A percentile compares a stretch with the other conserved stretches of the same genome.
Conservation (phyloP, 2,329 filamentous ascomycete genomes). For the Lachnellula hyalina region DNA sequence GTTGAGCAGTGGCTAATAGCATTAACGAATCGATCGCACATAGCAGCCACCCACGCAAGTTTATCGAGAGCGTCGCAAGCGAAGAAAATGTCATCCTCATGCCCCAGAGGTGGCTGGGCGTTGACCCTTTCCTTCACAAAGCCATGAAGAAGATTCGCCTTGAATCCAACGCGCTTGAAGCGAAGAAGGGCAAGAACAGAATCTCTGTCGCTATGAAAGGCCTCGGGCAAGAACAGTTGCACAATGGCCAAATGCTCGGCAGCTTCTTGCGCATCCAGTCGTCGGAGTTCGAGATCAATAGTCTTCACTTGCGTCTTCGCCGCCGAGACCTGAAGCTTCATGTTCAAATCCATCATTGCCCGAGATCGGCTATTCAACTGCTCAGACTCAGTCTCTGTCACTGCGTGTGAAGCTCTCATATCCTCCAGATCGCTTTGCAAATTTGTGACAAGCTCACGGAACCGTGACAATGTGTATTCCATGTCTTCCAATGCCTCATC, state of each 20-base stretch:
- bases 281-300: conserved; percentile 82
- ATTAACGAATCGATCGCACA: conserved; percentile 79
- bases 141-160: conserved; percentile 70
- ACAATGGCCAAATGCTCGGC: conserved; percentile 84
- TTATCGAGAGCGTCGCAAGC: conserved; percentile 81
- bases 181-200: conserved; percentile 84
- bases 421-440: conserved; percentile 85
- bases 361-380: conserved; percentile 83
- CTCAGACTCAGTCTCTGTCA: conserved; percentile 88
- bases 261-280: conserved; percentile 84
- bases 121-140: conserved; percentile 76
- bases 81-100: conserved; percentile 73
- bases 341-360: conserved; percentile 94
- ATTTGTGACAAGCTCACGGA: conserved; percentile 81
- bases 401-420: conserved; percentile 84
- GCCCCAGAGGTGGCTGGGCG: conserved; percentile 59
- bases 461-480: conserved; percentile 83
- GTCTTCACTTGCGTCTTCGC: conserved; percentile 91
- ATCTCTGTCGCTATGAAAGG: conserved; percentile 72
- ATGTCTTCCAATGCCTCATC: conserved; percentile 78
- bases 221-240: conserved; percentile 82
- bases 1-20: conserved; percentile 74
- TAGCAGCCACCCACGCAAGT: conserved; percentile 74
- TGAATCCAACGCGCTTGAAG: conserved; percentile 85
- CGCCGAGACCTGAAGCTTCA: conserved; percentile 86